Evolutionary conservation across 108 stramenopile genomes (phyloP), one percentile per base, ranked within the genome.

Genomic region (Cyclotella baltica): DNA sequence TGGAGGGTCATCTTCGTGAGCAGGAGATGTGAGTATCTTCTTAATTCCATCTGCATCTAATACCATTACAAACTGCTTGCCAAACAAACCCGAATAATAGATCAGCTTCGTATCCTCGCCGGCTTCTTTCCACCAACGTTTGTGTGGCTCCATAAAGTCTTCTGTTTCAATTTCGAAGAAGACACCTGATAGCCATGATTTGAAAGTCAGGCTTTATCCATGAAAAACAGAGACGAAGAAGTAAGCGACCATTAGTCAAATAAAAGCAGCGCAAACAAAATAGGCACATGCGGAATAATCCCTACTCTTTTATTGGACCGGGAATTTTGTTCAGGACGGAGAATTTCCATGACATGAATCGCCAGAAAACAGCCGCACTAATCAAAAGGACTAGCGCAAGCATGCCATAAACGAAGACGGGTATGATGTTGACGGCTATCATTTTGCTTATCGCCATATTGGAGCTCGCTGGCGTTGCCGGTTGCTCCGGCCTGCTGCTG

Each of bases 41-140:
- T 79, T 71, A 20, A 84, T 52, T 23, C 79, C 74, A 66, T 87
- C 79, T 33, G 67, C 72, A 67, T 90, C 85, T 10, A 88, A 36
- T 8, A 87, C 58, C 46, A 80, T 46, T 19, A 90, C 23, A 29
- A 73, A 66, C 16, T 75, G 72, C 28, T 31, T 34, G 5, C 89
- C 87, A 37, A 90, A 72, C 3, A 83, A 13, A 0, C 59, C 34
- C 8, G 84, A 70, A 56, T 83, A 85, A 68, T 87, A 87, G 58
- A 90, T 62, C n/a, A 88, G 43, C 51, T 62, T 74, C 13, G 70
- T 72, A 35, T 83, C 78, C 11, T 36, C n/a, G 20, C 84, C 86
- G 9, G 80, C 85, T 33, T 80, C 80, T 62, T 85, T 80, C 85
- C 83, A 86, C 87, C 89, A 88, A 55, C 80, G 76, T 57, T 76